Base-by-base conservation (phyloP, 2,329 filamentous ascomycete species). In the Cordyceps sp. region DNA sequence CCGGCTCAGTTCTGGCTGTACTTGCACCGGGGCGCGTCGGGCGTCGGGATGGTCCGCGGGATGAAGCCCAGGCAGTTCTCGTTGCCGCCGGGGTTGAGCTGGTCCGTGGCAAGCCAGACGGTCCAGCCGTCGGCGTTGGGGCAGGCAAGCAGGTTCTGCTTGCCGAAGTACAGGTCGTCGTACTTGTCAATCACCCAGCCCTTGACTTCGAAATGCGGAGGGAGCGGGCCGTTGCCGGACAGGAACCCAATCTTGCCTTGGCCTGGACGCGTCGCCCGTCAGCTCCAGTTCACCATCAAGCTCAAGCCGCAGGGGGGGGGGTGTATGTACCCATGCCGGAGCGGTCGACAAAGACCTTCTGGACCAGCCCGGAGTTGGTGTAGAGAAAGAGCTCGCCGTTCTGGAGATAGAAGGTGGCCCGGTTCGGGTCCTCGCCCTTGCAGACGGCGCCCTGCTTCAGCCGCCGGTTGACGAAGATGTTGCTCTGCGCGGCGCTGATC, bases 181-280 rank as follows among this genome's bases (percentile, higher is more conserved):
- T 45, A 35, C 29, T 47, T 43, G 42, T 61, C 56, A 30, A 72
- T 38, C 17, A 48, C 39, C 56, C 64, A 76, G 34, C 57, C 58
- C 28, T 52, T 54, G 33, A 53, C 50, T 54, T 73, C 62, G 18
- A 37, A 47, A 44, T 66, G 60, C 22, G 40, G 42, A 20, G 58
- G 55, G 1, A 51, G 35, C 6, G 42, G 34, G 40, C 59, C 42
- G 25, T 42, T 58, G 26, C 61, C 62, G 4, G 59, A 66, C 22
- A 59, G 58, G 54, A 69, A 75, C 26, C 61, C 58, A 26, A 73
- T 43, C 16, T 55, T 50, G 31, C 71, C 71, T 40, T 67, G 63
- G 39, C 66, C 62, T 65, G 20, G 34, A 3, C 3, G 12, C 19
- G 23, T 15, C 5, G 19, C 5, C 14, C 22, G 25, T 40, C 23